Evolutionary conservation across 805 yeast genomes (phyloP).

Genomic region (Sugiyamaella americana): DNA sequence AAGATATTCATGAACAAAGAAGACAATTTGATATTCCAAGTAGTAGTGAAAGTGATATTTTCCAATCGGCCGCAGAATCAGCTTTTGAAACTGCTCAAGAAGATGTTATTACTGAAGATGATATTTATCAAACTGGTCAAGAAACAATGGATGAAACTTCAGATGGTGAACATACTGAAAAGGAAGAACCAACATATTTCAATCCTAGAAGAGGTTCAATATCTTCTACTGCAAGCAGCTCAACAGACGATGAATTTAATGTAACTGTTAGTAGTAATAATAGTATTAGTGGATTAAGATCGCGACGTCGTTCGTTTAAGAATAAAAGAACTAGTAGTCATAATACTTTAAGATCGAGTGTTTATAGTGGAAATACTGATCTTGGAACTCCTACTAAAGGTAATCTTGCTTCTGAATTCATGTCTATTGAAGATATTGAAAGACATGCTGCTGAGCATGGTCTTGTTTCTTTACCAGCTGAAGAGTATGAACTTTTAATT

Average conservation of each 20-base stretch:
- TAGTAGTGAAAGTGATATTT: constrained; percentile 19
- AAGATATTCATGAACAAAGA: constrained; percentile 8
- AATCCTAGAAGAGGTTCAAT: constrained; percentile 3
- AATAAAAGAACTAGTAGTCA: constrained; percentile 8
- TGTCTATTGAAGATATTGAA: constrained; percentile 23
- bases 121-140: constrained; percentile 25
- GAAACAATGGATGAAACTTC: constrained; percentile 24
- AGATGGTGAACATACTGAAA: constrained; percentile 28
- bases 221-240: constrained; percentile 10
- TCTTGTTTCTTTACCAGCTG: constrained; percentile 19
- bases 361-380: constrained; percentile 7
- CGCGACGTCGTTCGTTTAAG: constrained; percentile 11
- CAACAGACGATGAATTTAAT: constrained; percentile 10
- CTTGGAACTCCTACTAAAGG: constrained; percentile 10
- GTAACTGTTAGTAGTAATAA: constrained; percentile 5
- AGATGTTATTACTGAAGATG: constrained; percentile 26
- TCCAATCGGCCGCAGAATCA: constrained; percentile 25
- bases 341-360: constrained; percentile 8
- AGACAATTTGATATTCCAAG: background rate
- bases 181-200: constrained; percentile 18
- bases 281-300: constrained; percentile 5
- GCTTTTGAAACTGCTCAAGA: constrained; percentile 28
- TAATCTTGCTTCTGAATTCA: constrained; percentile 24
- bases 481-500: constrained; percentile 20
- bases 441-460: constrained; percentile 23